Evolutionary conservation across 345 rosid genomes (phyloP).

Genomic region (Citropsis articulata): DNA sequence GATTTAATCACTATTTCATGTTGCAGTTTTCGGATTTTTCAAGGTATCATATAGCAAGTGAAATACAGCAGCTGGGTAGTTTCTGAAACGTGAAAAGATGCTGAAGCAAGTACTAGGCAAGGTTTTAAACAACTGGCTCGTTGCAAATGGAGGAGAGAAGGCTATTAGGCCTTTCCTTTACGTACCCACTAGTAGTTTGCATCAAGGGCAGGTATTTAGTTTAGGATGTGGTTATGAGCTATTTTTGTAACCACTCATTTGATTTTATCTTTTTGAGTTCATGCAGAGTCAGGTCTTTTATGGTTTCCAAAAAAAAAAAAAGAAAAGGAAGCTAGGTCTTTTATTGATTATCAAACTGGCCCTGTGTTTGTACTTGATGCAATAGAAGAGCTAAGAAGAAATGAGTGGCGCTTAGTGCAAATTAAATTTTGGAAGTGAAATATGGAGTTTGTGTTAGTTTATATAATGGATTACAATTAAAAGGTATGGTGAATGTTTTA

Average conservation of each 20-base stretch:
- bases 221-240: not conserved
- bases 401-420: not conserved
- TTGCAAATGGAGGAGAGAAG: slow-evolving; percentile 30
- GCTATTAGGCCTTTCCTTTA: slow-evolving; percentile 34
- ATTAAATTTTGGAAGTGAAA: not conserved
- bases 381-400: not conserved
- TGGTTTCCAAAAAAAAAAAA: too few relatives aligned
- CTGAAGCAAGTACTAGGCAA: slow-evolving; percentile 49
- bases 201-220: slow-evolving; percentile 44
- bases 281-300: too few relatives aligned
- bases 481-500: not conserved
- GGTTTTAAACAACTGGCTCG: slow-evolving; percentile 23
- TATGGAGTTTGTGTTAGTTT: not conserved
- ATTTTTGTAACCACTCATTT: not conserved
- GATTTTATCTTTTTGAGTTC: not conserved
- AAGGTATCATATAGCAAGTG: not conserved
- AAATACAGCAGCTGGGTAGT: not conserved
- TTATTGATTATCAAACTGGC: not conserved
- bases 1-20: not conserved
- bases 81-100: slow-evolving; percentile 28
- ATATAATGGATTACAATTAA: not conserved
- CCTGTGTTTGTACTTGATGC: not conserved
- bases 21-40: not conserved
- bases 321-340: not conserved
- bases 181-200: slow-evolving; percentile 31